Evolutionary conservation across 169 alveolate genomes (phyloP).

Genomic region (Plasmodium gallinaceum): DNA sequence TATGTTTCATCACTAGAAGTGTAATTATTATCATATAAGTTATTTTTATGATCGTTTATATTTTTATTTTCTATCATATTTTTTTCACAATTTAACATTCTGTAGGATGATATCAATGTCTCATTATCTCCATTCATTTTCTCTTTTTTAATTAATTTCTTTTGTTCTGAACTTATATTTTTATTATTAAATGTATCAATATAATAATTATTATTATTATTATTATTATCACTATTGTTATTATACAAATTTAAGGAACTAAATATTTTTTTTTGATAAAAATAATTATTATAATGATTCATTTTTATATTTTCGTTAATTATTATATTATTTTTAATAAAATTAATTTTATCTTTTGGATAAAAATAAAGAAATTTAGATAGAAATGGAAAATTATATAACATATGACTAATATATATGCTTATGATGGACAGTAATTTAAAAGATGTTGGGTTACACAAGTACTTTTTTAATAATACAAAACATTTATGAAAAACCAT

Average conservation of each 20-base stretch:
- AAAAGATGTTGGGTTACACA: constrained; percentile 62
- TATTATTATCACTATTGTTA: not conserved
- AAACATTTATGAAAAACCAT: constrained; percentile 56
- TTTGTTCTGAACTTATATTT: not conserved
- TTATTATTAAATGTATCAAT: not conserved
- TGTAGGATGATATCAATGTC: not conserved
- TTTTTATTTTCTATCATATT: not conserved
- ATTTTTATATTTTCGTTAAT: constrained; percentile 20
- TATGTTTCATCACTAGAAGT: not conserved
- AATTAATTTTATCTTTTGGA: constrained; percentile 28
- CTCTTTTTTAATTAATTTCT: not conserved
- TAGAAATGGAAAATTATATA: constrained; percentile 57
- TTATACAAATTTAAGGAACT: not conserved
- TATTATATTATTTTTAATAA: constrained; percentile 42
- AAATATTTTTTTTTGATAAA: constrained; percentile 6
- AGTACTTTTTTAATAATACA: constrained; percentile 55
- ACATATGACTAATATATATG: constrained; percentile 39
- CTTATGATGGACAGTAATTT: constrained; percentile 57
- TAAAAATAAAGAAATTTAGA: constrained; percentile 15
- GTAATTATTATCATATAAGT: not conserved
- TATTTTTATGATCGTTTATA: not conserved
- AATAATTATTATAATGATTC: constrained; percentile 6
- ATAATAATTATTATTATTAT: not conserved
- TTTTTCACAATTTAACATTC: not conserved
- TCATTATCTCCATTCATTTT: not conserved